phyloP scores from a whole-genome alignment of 2,329 filamentous ascomycete genomes.

The Cercospora sojina region DNA sequence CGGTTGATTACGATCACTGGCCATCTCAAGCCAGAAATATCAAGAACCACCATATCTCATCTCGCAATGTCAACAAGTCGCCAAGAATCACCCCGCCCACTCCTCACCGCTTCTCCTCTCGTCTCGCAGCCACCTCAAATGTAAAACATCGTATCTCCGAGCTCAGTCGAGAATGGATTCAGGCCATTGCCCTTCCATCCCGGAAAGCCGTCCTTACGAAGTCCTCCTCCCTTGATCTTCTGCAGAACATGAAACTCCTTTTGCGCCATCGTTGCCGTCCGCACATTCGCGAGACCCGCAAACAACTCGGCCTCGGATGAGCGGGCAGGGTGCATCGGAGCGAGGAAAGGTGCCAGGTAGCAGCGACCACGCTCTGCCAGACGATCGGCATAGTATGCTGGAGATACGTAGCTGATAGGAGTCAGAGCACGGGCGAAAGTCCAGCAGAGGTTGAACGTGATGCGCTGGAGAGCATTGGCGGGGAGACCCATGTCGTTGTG shows the following conservation, averaged over 20 bases:
- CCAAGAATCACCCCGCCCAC: neutral
- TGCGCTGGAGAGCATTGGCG: constrained; percentile 26
- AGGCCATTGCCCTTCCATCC: neutral
- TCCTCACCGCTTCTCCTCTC: neutral
- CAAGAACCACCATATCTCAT: neutral
- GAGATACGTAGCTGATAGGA: constrained; percentile 39
- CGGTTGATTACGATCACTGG: no score
- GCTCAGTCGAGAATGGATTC: constrained; percentile 32
- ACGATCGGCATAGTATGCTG: constrained; percentile 43
- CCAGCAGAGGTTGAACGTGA: constrained; percentile 39
- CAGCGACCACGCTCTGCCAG: constrained; percentile 40
- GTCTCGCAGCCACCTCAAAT: constrained; percentile 12
- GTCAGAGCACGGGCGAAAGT: constrained; percentile 38
- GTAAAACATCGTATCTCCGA: constrained; percentile 36
- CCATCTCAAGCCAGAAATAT: no score
- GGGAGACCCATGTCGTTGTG: constrained; percentile 32
- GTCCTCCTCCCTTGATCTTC: neutral
- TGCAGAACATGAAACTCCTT: neutral
- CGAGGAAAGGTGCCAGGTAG: constrained; percentile 30
- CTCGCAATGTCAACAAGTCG: neutral
- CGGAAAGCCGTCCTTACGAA: neutral
- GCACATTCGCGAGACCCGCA: neutral
- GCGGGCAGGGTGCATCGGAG: neutral
- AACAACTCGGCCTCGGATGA: neutral
- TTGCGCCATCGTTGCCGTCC: neutral